Conservation (phyloP, 805 yeast species). For the Cyberlindnera maritima region DNA sequence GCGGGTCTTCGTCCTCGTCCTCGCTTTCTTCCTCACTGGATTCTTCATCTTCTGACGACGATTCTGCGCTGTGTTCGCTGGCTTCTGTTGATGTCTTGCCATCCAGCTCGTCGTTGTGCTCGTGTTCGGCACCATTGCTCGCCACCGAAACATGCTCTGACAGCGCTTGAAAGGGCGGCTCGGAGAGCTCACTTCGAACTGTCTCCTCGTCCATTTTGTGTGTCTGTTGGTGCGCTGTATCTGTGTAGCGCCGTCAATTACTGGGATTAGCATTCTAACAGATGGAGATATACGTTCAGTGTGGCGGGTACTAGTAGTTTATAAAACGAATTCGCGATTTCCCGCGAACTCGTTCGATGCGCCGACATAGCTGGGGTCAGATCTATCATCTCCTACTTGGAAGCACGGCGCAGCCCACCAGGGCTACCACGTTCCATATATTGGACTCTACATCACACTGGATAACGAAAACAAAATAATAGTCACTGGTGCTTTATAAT, state of each 20-base stretch:
- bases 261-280: too few relatives aligned
- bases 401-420: too few relatives aligned
- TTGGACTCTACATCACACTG: neutral
- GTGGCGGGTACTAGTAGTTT: too few relatives aligned
- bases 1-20: conserved; percentile 57
- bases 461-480: neutral
- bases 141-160: neutral
- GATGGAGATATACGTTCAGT: too few relatives aligned
- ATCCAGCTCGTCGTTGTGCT: conserved; percentile 7
- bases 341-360: conserved; percentile 9
- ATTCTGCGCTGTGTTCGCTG: neutral
- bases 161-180: neutral
- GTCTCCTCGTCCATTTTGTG: neutral
- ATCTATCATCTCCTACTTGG: too few relatives aligned
- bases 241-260: neutral
- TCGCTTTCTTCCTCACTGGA: conserved; percentile 16
- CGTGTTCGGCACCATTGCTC: neutral
- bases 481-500: neutral
- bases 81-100: conserved; percentile 9
- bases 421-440: too few relatives aligned
- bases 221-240: neutral
- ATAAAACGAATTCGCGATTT: too few relatives aligned
- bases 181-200: neutral
- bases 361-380: too few relatives aligned
- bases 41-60: conserved; percentile 7